phyloP scores from a whole-genome alignment of 2,329 filamentous ascomycete species.

The Exserohilum turcica region DNA sequence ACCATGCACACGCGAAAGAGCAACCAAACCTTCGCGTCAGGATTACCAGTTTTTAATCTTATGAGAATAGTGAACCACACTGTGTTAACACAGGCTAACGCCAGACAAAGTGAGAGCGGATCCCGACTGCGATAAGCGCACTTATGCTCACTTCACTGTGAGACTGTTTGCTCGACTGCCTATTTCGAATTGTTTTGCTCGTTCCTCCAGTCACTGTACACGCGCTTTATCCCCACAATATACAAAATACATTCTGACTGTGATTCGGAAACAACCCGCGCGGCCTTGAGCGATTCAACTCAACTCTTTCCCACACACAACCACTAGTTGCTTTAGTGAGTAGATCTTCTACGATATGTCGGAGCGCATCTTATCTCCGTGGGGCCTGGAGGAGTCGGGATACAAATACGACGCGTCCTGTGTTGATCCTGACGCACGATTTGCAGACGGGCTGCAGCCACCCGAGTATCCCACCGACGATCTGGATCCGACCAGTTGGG shows the following conservation, averaged over 20 bases:
- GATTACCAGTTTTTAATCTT: too few relatives aligned
- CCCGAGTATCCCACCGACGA: constrained; percentile 17
- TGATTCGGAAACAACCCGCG: neutral
- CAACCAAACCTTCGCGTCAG: too few relatives aligned
- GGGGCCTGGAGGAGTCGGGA: constrained; percentile 7
- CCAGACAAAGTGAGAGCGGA: neutral
- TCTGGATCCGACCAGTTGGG: constrained; percentile 16
- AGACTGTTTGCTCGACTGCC: constrained; percentile 16
- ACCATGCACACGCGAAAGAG: neutral
- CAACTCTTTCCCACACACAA: neutral
- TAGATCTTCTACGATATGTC: neutral
- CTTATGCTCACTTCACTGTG: neutral
- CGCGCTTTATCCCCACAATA: neutral
- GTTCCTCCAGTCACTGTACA: neutral
- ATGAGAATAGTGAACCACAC: too few relatives aligned
- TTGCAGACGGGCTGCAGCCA: constrained; percentile 7
- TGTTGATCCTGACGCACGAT: constrained; percentile 6
- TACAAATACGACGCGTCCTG: constrained; percentile 2
- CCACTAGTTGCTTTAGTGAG: neutral
- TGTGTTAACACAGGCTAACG: neutral
- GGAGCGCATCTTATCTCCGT: neutral
- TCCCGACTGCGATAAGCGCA: neutral
- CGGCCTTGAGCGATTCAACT: neutral
- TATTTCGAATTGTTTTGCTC: neutral
- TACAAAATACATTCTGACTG: neutral